Base-by-base conservation (phyloP, 371 early-diverging fungal genomes). In the Polyrhizophydium stewartii region DNA sequence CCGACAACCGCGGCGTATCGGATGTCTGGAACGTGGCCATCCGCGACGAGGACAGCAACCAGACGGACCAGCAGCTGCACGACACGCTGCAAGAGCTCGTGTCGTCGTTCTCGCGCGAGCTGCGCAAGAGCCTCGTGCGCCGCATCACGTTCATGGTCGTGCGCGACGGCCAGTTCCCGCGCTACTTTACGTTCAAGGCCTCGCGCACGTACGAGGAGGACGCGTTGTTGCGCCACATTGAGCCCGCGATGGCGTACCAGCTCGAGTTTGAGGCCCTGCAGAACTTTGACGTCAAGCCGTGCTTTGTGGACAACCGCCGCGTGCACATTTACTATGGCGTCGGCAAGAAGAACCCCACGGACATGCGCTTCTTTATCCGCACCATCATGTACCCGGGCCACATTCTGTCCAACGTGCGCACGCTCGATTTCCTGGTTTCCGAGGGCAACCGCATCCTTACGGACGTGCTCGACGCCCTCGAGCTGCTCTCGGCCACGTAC, bases 161-260 rank as follows among this genome's bases (percentile, higher is more conserved):
- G 70, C 89, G 92, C 58, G 73, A 81, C 28, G 89, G 86, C 65
- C 85, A 88, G 71, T 88, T 84, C 77, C 94, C 94, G 7, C 89
- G 91, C 45, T 94, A 94, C 77, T 95, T 95, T 65, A 98, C 97
- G 53, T 98, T 92, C 89, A 92, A 94, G 72, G 96, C 93, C 71
- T 84, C 85, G 59, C 72, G 81, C 56, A 88, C 88, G 67, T 96
- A 87, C 71, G 62, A 65, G 30, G 98, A 98, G 77, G 97, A 98
- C 72, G 80, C 86, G 61, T 90, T 94, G 43, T 93, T 97, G 64
- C 93, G 98, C 68, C 93, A 98, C 74, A 91, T 97, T 64, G 98
- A 98, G 77, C 98, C 98, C 32, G 94, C 94, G 30, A 87, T 95
- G 85, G 96, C 97, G 24, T 94, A 95, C 73, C 95, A 96, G 77